These are phyloP conservation scores for Cydonia oblonga DNA, from an alignment of 331 rosid species.

Conservation along the genomic window DNA sequence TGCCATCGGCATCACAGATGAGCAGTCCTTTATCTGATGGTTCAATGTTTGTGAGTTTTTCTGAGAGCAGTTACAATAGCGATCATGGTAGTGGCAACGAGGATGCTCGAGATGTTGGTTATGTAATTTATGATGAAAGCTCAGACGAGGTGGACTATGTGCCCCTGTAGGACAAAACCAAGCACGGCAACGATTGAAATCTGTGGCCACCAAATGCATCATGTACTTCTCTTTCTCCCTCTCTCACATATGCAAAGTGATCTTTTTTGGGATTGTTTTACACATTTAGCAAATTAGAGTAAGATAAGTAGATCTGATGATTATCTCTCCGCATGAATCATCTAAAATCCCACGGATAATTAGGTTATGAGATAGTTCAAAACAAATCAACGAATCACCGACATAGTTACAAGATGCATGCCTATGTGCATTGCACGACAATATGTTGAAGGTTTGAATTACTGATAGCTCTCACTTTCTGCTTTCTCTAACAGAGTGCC, in stretches of 20 bases:
- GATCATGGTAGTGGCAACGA: constrained; percentile 96
- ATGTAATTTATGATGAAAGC: constrained; percentile 63
- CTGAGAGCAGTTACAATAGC: constrained; percentile 85
- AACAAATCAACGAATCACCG: no score
- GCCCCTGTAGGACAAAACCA: constrained; percentile 23
- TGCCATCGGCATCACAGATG: constrained; percentile 59
- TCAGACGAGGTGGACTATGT: constrained; percentile 77
- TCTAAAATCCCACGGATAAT: no score
- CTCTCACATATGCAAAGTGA: not conserved
- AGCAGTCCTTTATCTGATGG: constrained; percentile 69
- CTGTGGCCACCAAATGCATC: constrained; percentile 21
- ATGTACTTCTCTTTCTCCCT: constrained; percentile 27
- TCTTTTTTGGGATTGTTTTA: not conserved
- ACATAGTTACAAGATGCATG: no score
- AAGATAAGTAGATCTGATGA: no score
- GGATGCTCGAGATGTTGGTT: constrained; percentile 60
- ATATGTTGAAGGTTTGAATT: not conserved
- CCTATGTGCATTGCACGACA: not conserved
- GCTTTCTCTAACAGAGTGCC: not conserved
- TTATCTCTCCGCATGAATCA: no score
- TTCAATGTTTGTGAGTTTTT: constrained; percentile 62
- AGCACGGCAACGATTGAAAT: constrained; percentile 15
- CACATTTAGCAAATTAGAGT: not conserved
- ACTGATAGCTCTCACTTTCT: not conserved
- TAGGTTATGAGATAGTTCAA: no score